A percentile compares a stretch with the other conserved stretches of the same genome.
These are phyloP conservation scores for Xylaria sp. DNA, from an alignment of 2,329 filamentous ascomycete genomes.

Conservation along the genomic window DNA sequence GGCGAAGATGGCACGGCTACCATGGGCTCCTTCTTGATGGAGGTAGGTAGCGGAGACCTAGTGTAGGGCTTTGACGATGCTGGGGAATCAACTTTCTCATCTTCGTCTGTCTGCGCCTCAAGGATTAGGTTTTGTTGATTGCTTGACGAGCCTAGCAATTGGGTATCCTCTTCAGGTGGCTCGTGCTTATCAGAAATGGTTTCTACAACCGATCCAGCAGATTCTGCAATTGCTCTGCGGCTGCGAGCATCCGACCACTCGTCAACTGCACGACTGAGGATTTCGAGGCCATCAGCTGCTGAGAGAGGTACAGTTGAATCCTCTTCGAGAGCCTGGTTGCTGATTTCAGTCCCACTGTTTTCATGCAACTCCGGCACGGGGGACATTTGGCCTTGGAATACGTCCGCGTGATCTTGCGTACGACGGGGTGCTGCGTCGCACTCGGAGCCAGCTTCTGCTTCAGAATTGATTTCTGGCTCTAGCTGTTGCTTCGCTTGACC, in stretches of 20 bases:
- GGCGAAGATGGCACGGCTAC: conserved; percentile 40
- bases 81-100: conserved; percentile 35
- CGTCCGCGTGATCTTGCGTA: background rate
- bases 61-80: conserved; percentile 43
- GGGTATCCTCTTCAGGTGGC: conserved; percentile 6
- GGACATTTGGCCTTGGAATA: conserved; percentile 6
- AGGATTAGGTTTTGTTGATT: background rate
- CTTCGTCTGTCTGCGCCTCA: background rate
- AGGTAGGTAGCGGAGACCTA: background rate
- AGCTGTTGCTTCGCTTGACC: conserved; percentile 33
- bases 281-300: conserved; percentile 48
- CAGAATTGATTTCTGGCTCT: conserved; percentile 11
- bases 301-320: conserved; percentile 32
- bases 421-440: background rate
- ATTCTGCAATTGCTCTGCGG: conserved; percentile 9
- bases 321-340: conserved; percentile 1
- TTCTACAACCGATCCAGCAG: conserved; percentile 11
- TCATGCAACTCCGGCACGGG: background rate
- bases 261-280: conserved; percentile 44
- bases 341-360: background rate
- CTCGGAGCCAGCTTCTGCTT: background rate
- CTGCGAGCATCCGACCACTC: conserved; percentile 36
- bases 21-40: conserved; percentile 50
- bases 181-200: conserved; percentile 15
- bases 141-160: conserved; percentile 11